Conservation (phyloP, 1,284 basidiomycete genomes). For the Coniferiporia sulphurascens region DNA sequence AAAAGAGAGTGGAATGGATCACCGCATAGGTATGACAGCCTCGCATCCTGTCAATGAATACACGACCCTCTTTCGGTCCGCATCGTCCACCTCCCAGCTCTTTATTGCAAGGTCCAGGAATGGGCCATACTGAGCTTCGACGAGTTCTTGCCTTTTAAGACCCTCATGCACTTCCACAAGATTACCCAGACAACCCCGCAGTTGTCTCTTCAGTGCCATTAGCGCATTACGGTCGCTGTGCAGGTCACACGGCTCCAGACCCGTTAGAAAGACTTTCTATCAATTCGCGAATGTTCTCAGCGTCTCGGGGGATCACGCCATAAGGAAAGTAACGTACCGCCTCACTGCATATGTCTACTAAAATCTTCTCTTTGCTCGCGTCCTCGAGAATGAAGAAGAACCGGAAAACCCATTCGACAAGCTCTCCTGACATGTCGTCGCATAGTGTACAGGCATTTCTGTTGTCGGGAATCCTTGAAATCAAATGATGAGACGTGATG, state of each 20-base stretch:
- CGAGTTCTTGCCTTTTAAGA: background rate
- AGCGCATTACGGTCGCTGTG: slow-evolving; percentile 4
- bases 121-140: slow-evolving; percentile 14
- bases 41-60: slow-evolving; percentile 16
- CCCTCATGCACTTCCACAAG: slow-evolving; percentile 18
- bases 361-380: slow-evolving; percentile 35
- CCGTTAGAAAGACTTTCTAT: slow-evolving; percentile 14
- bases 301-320: background rate
- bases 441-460: slow-evolving; percentile 46
- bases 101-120: slow-evolving; percentile 16
- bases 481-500: slow-evolving; percentile 8
- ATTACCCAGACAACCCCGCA: slow-evolving; percentile 13
- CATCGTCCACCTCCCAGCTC: slow-evolving; percentile 9
- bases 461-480: slow-evolving; percentile 38
- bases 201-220: background rate
- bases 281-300: background rate
- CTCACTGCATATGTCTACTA: slow-evolving; percentile 42
- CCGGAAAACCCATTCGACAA: slow-evolving; percentile 41
- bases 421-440: slow-evolving; percentile 44
- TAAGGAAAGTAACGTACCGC: slow-evolving; percentile 10
- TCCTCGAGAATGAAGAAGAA: slow-evolving; percentile 50
- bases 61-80: background rate
- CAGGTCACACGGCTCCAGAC: slow-evolving; percentile 14
- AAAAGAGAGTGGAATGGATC: background rate
- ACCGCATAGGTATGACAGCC: background rate